Percentiles rank a stretch among this genome's conserved stretches.
Conservation (phyloP, 257 asterid genomes). For the Solanum sitiens region DNA sequence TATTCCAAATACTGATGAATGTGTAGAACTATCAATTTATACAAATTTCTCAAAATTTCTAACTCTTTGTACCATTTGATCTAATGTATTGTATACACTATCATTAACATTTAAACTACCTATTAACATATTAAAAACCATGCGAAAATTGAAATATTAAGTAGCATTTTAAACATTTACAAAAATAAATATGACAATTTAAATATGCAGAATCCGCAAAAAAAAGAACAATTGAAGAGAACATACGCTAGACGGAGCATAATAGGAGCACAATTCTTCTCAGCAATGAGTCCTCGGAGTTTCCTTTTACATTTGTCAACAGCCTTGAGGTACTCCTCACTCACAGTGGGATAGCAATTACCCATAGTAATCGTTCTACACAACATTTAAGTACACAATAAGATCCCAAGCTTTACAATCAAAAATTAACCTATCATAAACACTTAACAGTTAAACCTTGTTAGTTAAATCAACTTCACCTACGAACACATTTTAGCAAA, state of each 20-base stretch:
- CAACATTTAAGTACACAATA: not conserved
- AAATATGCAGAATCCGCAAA: not conserved
- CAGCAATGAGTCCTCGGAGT: constrained; percentile 83
- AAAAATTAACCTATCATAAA: too few relatives aligned
- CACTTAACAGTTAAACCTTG: not conserved
- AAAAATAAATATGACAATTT: not conserved
- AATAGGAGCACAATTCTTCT: constrained; percentile 84
- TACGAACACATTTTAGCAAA: not conserved
- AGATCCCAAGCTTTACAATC: not conserved
- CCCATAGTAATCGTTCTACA: constrained; percentile 37
- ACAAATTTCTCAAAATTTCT: not conserved
- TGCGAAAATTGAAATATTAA: not conserved
- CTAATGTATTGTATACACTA: not conserved
- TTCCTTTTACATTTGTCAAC: constrained; percentile 68
- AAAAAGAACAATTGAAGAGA: not conserved
- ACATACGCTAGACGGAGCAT: constrained; percentile 78
- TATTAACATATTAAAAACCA: not conserved
- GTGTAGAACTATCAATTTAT: not conserved
- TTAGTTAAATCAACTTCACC: not conserved
- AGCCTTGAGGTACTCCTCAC: constrained; percentile 68
- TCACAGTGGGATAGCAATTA: constrained; percentile 69
- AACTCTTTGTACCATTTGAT: not conserved
- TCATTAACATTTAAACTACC: not conserved
- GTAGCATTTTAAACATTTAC: not conserved
- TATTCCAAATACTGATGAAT: not conserved